Evolutionary conservation across 1,284 basidiomycete genomes (phyloP), one percentile per base, ranked within the genome.

Genomic region (Ceratobasidium sp.): DNA sequence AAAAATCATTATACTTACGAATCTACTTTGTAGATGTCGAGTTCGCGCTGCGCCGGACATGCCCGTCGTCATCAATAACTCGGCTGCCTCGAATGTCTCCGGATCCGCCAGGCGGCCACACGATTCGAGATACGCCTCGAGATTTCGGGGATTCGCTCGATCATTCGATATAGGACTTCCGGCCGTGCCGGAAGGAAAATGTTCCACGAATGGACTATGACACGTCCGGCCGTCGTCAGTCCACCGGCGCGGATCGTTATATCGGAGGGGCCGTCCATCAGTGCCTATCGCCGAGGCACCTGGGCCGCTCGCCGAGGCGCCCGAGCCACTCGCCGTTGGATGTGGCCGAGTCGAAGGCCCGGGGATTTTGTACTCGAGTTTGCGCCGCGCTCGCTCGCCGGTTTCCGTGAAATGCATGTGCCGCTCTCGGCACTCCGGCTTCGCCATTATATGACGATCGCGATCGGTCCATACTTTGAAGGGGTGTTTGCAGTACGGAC

Each of bases 21-120:
- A 42, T 7, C 63, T 44, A 39, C 61, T 56, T 40, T 56, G 33
- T 18, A 76, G 49, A 55, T 66, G 51, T 26, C 63, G 49, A 23
- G 46, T 56, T n/a, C 51, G 42, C 6, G 20, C 73, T 15, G 39
- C 13, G 4, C 39, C 51, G 9, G 61, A 39, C 39, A 76, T 13
- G 5, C 73, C 73, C 3, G 61, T 66, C 1, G 73, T 76, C 61
- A 76, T 66, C 33, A 76, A 55, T 5, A 66, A 10, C 20, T 76
- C 73, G 6, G 51, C 73, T 2, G 39, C 53, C 42, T 40, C 73
- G n/a, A 76, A 55, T 10, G 28, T n/a, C 3, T 44, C 49, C 1
- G 46, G 39, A 12, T 76, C 15, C 18, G 61, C 46, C 1, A 76
- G 46, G 5, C 15, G 4, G 1, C 73, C 73, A 44, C 49, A 56